Evolutionary conservation across 2,329 filamentous ascomycete genomes (phyloP), one percentile per base, ranked within the genome.

Genomic region (Onygenales sp.): DNA sequence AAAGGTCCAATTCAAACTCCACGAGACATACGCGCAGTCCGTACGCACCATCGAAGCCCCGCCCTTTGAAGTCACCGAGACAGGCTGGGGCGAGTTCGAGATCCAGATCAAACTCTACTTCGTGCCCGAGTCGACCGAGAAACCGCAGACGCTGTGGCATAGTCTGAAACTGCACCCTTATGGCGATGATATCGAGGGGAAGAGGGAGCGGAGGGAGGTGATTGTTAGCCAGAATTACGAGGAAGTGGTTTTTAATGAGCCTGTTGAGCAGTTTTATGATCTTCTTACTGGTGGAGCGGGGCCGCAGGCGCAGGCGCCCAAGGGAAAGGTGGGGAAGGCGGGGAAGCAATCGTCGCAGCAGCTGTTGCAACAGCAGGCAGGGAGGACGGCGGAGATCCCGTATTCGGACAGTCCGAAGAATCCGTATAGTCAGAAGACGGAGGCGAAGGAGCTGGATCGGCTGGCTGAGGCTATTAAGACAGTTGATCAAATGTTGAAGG

Each of bases 11-110:
- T 98, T 98, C 75, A 97, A 97, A 71, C 82, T 98, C 13, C 92
- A 96, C 77, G 91, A 97, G 71, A 96, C 92, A 8, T 97, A 96
- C 68, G 85, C 89, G 32, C 95, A 96, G 70, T 87, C 87, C 54
- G 80, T 93, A 21, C 86, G 93, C 61, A 95, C 86, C 67, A 78
- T 93, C 64, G 91, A 95, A 64, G 81, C 82, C 56, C 81, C 87
- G 65, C 90, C 77, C 9, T 98, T 96, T 64, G 78, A 89, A 64
- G 86, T 97, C 57, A 82, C 83, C 58, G 93, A 97, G 71, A 97
- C 93, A 0, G 93, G 93, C 48, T 98, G 94, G 88, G 93, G 93
- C 64, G 93, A 96, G 73, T 98, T 98, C 74, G 89, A 93, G 69
- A 94, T 98, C 64, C 88, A 91, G 58, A 86, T 98, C 67, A 90